phyloP scores from a whole-genome alignment of 306 rosid genomes.

The Gynostemma pentaphyllum region DNA sequence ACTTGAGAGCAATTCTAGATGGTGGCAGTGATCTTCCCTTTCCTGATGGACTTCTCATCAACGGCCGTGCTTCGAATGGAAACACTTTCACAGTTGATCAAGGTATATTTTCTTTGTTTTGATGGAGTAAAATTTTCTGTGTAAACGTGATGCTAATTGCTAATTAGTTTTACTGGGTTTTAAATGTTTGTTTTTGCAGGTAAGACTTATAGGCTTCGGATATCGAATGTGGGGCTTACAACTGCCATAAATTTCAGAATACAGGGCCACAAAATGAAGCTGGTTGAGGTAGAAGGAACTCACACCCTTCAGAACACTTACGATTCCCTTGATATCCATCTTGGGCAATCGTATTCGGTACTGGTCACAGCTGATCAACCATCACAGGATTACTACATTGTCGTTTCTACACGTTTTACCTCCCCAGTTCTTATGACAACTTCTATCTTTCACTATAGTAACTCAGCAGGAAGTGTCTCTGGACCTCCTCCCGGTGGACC shows the following conservation, averaged over 20 bases:
- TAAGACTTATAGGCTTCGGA: constrained; percentile 63
- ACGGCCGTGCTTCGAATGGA: constrained; percentile 58
- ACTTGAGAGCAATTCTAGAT: constrained; percentile 67
- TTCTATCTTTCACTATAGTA: constrained; percentile 55
- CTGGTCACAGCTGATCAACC: constrained; percentile 79
- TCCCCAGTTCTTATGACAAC: constrained; percentile 44
- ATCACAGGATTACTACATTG: constrained; percentile 56
- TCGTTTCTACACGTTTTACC: constrained; percentile 58
- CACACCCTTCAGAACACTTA: constrained; percentile 70
- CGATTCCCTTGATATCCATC: constrained; percentile 68
- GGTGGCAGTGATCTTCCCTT: constrained; percentile 68
- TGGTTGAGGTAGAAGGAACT: constrained; percentile 88
- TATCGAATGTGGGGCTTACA: constrained; percentile 72
- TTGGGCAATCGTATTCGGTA: constrained; percentile 72
- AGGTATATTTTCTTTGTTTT: constrained; percentile 23
- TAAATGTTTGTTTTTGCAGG: constrained; percentile 29
- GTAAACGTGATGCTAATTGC: constrained; percentile 1
- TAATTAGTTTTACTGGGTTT: too few species aligned
- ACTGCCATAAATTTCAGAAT: constrained; percentile 74
- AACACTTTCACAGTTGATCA: constrained; percentile 58
- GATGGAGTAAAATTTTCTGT: not conserved
- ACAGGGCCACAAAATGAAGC: constrained; percentile 66
- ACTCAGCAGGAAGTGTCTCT: constrained; percentile 42
- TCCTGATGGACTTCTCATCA: constrained; percentile 76
- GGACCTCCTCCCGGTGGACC: constrained; percentile 70